Evolutionary conservation across 352 stramenopile genomes (phyloP).

Genomic region (Pythium chondricola): DNA sequence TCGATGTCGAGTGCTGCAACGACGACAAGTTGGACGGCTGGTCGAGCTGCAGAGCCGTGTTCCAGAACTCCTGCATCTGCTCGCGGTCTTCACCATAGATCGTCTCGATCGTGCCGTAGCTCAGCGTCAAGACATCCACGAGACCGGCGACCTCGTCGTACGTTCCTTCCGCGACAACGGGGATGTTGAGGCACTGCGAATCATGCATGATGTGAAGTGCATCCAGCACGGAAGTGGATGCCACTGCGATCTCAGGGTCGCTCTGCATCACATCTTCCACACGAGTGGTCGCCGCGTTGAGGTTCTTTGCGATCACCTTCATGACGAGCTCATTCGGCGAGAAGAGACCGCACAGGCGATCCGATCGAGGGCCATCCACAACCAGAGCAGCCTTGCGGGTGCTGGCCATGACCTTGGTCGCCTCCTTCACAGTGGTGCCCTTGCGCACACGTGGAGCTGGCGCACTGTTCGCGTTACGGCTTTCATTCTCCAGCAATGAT

Average conservation of each 20-base stretch:
- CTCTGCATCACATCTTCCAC: conserved; percentile 89
- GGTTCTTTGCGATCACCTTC: conserved; percentile 91
- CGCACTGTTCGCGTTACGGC: conserved; percentile 28
- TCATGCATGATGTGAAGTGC: conserved; percentile 88
- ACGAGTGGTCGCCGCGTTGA: conserved; percentile 83
- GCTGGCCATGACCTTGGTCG: conserved; percentile 67
- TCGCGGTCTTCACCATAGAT: conserved; percentile 86
- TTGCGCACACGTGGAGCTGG: conserved; percentile 74
- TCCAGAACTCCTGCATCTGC: conserved; percentile 89
- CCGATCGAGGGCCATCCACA: conserved; percentile 83
- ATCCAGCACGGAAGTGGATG: conserved; percentile 69
- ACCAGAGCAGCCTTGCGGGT: conserved; percentile 92
- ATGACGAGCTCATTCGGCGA: conserved; percentile 96
- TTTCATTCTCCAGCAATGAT: conserved; percentile 82
- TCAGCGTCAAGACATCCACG: conserved; percentile 80
- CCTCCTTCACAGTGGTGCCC: conserved; percentile 78
- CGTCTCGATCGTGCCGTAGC: conserved; percentile 83
- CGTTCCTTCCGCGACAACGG: conserved; percentile 56
- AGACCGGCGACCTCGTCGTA: conserved; percentile 65
- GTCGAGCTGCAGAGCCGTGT: conserved; percentile 76
- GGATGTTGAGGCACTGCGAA: conserved; percentile 75
- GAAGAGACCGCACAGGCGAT: conserved; percentile 93
- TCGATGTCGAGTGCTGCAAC: conserved; percentile 4
- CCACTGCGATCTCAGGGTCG: conserved; percentile 75
- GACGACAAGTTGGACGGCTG: conserved; percentile 45